Evolutionary conservation across 2,329 filamentous ascomycete species (phyloP).

Genomic region (Epichloe gansuensis): DNA sequence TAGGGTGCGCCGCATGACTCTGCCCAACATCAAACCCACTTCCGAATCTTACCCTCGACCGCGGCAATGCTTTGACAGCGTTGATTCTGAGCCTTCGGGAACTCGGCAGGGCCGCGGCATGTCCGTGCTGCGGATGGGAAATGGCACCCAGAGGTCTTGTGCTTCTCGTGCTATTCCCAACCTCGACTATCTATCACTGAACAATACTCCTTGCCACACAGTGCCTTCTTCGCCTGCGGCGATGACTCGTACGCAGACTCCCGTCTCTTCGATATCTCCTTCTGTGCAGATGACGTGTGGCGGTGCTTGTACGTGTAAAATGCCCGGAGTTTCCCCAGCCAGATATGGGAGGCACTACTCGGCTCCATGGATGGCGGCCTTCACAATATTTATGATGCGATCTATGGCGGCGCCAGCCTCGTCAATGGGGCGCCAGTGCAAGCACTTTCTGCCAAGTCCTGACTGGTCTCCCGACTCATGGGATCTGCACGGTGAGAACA

Average conservation of each 20-base stretch:
- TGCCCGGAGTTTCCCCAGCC: constrained; percentile 41
- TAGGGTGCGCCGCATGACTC: constrained; percentile 43
- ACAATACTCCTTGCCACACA: constrained; percentile 32
- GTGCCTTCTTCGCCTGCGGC: constrained; percentile 35
- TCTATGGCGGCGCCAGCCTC: constrained; percentile 55
- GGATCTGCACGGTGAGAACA: constrained; percentile 38
- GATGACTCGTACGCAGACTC: constrained; percentile 28
- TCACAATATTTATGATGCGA: constrained; percentile 74
- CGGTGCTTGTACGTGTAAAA: constrained; percentile 16
- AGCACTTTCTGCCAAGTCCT: constrained; percentile 23
- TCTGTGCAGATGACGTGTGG: constrained; percentile 4
- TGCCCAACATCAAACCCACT: constrained; percentile 29
- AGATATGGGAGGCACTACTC: constrained; percentile 79
- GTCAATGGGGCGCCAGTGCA: constrained; percentile 33
- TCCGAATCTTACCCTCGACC: constrained; percentile 29
- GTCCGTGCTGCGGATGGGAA: constrained; percentile 31
- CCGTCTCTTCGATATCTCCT: neutral
- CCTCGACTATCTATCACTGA: constrained; percentile 47
- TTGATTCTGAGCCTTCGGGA: constrained; percentile 3
- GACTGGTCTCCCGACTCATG: constrained; percentile 48
- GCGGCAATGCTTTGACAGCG: constrained; percentile 37
- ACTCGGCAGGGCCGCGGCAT: constrained; percentile 34
- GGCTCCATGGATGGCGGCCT: constrained; percentile 68
- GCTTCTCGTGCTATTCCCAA: constrained; percentile 30
- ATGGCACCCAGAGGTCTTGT: constrained; percentile 21